Percentiles rank a stretch among this genome's conserved stretches.
Conservation (phyloP, 1,284 basidiomycete genomes). For the Anthracocystis setariae region DNA sequence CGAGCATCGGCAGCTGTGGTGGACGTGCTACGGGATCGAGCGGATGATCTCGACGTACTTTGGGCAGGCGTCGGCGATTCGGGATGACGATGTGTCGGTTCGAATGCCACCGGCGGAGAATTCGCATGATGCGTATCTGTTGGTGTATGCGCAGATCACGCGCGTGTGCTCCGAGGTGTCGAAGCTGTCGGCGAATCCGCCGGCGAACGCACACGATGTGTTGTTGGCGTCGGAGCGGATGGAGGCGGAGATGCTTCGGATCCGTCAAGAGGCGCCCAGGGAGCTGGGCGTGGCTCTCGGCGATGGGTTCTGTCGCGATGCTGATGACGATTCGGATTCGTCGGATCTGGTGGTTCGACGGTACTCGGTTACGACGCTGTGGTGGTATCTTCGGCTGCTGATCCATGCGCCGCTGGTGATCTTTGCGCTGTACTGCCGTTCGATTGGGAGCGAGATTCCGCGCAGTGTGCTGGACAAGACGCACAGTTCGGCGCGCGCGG, state of each 20-base stretch:
- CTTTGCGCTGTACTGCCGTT: conserved; percentile 48
- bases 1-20: conserved; percentile 44
- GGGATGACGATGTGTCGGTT: conserved; percentile 44
- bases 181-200: conserved; percentile 43
- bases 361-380: conserved; percentile 38
- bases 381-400: conserved; percentile 49
- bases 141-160: conserved; percentile 36
- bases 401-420: conserved; percentile 43
- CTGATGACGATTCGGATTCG: conserved; percentile 38
- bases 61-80: conserved; percentile 40
- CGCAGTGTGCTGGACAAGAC: conserved; percentile 36
- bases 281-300: conserved; percentile 31
- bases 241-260: conserved; percentile 42
- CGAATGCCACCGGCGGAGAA: conserved; percentile 36
- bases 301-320: conserved; percentile 29
- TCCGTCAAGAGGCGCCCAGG: conserved; percentile 36
- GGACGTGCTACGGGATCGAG: conserved; percentile 49
- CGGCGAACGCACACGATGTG: conserved; percentile 40
- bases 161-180: conserved; percentile 39
- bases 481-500: conserved; percentile 33
- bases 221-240: conserved; percentile 37
- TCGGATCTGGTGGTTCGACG: conserved; percentile 45
- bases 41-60: conserved; percentile 49
- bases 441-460: conserved; percentile 36
- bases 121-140: conserved; percentile 42